phyloP scores from a whole-genome alignment of 352 stramenopile species.

The Phytophthora chlamydospora region DNA sequence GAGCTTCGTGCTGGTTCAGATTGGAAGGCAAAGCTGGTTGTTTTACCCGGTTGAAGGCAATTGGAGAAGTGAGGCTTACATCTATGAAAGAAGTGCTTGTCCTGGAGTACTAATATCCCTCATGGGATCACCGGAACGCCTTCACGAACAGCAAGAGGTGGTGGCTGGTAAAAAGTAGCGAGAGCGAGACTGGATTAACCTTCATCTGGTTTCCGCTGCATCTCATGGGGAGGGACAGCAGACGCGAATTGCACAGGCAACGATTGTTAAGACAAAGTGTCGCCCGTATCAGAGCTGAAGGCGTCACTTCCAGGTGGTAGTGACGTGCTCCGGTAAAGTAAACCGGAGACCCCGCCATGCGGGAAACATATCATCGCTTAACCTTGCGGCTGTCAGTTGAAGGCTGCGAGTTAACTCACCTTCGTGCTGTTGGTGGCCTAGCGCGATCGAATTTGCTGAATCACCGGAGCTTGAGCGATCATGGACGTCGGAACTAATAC shows the following conservation, averaged over 20 bases:
- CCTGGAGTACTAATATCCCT: background rate
- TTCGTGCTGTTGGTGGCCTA: no score
- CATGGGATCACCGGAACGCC: no score
- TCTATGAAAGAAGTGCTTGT: background rate
- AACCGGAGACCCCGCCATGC: no score
- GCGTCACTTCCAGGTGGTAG: slow-evolving; percentile 2
- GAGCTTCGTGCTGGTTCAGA: slow-evolving; percentile 21
- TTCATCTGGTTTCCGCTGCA: slow-evolving; percentile 17
- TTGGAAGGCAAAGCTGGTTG: slow-evolving; percentile 4
- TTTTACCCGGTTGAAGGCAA: slow-evolving; percentile 11
- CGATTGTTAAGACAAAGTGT: slow-evolving; percentile 4
- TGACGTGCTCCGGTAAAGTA: no score
- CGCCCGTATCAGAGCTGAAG: slow-evolving; percentile 3
- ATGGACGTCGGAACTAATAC: slow-evolving; percentile 4
- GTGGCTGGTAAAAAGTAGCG: slow-evolving; percentile 14
- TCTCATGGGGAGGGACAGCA: slow-evolving; percentile 9
- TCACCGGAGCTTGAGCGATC: slow-evolving; percentile 8
- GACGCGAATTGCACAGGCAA: background rate
- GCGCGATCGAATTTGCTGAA: background rate
- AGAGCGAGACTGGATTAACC: slow-evolving; percentile 9
- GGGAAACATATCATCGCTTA: slow-evolving; percentile 3
- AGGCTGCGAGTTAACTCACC: slow-evolving; percentile 2
- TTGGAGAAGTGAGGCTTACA: slow-evolving; percentile 20
- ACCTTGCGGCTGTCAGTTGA: slow-evolving; percentile 6
- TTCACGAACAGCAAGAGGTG: slow-evolving; percentile 8